Base-by-base conservation (phyloP, 768 basidiomycete genomes). In the Podaxis sp. region DNA sequence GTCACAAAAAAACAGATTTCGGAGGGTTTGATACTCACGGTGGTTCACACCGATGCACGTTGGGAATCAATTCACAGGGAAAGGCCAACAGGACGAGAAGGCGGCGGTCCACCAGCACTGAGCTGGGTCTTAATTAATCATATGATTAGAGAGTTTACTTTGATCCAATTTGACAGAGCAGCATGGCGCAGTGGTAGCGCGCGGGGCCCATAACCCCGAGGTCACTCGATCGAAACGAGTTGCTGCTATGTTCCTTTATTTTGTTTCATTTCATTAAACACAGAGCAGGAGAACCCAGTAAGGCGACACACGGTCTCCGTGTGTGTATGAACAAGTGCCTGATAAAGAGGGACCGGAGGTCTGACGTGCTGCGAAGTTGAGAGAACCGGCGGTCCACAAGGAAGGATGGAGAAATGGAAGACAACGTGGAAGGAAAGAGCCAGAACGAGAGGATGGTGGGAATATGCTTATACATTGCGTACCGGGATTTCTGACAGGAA, bases 211-310 rank as follows among this genome's bases (percentile, higher is more conserved):
- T 82, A 83, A 84, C 82, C 82, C 81, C 76, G 82, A 83, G 81
- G 82, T 82, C 82, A 80, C 81, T 82, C 76, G 82, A 84, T 83
- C 82, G 82, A 84, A 80, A 83, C 82, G 76, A 82, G 82, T 81
- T 81, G 82, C 78, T 83, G 82, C 82, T 83, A 83, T 38, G 12
- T 38, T 57, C 61, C 57, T 29, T 50, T 40, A 36, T 41, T 54
- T 59, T 60, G 19, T n/a, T 51, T 25, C 13, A n/a, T 27, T 12
- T 12, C 12, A 40, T 15, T 15, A 40, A 12, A 40, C 0, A 15
- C 17, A 40, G 38, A 0, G 27, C 27, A 27, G 27, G 25, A 4
- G 25, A 29, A 29, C 27, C 27, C 27, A 29, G 27, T 29, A 29
- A 29, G 27, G 5, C 27, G 27, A 29, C 27, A 29, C 27, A 29